Evolutionary conservation across 257 asterid species (phyloP), one percentile per base, ranked within the genome.

Genomic region (Cordia subcordata): DNA sequence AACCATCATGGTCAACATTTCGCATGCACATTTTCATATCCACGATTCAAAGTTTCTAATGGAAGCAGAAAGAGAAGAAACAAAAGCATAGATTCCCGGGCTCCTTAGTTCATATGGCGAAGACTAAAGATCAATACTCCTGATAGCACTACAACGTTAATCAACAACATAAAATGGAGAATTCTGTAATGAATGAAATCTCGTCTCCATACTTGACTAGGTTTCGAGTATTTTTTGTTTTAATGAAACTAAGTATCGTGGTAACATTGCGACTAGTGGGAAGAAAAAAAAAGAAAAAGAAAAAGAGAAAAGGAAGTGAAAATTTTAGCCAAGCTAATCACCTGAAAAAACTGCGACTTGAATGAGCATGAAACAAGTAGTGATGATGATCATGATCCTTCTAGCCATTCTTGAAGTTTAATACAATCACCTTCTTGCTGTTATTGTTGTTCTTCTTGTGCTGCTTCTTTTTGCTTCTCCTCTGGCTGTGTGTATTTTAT

Each of bases 331-430:
- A n/a, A n/a, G n/a, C n/a, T n/a, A n/a, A n/a, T n/a, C n/a, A n/a
- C n/a, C n/a, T 78, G 91, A 73, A 58, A 49, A 68, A 58, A 77
- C 59, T 47, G 64, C 67, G 39, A 87, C 70, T 68, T 63, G 88
- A 51, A 82, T 62, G 66, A 72, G 55, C 23, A 67, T 44, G 59
- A 70, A 68, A 58, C 57, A 71, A 57, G 23, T 49, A 38, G n/a
- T n/a, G n/a, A n/a, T n/a, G n/a, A n/a, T n/a, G n/a, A n/a, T n/a
- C n/a, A 51, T 21, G 38, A 59, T 64, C 77, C 61, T 69, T 13
- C 32, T 70, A 44, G 60, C 75, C 91, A 86, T 85, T 55, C 66
- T 72, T 65, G 56, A 66, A 59, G 62, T 37, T 37, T 65, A 63
- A 51, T n/a, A n/a, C n/a, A 49, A 45, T 61, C 44, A 45, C 64